These are phyloP conservation scores for Hymenoscyphus repandus DNA, from an alignment of 2,329 filamentous ascomycete genomes.

Conservation along the genomic window DNA sequence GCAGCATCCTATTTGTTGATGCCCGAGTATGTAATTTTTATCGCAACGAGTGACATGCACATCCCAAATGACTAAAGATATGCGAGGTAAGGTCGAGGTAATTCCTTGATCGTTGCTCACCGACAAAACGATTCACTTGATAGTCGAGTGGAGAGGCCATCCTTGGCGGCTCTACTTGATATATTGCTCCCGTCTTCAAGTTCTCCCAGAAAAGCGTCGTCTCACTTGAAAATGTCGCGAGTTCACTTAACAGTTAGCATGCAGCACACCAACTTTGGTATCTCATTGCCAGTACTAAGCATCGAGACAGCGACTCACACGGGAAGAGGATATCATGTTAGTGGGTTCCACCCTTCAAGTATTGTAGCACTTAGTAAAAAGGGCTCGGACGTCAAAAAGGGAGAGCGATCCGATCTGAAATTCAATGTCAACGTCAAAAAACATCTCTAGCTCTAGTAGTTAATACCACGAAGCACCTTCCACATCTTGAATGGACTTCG, in stretches of 20 bases:
- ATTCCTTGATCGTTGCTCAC: not conserved
- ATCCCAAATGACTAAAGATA: no score
- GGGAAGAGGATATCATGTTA: constrained; percentile 1
- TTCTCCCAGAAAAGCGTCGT: not conserved
- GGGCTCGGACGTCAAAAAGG: constrained; percentile 5
- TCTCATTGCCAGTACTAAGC: constrained; percentile 4
- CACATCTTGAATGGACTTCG: constrained; percentile 11
- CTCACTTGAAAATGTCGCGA: constrained; percentile 4
- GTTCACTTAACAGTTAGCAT: constrained; percentile 6
- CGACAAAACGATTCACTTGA: not conserved
- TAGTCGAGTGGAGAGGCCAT: not conserved
- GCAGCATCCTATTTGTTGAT: not conserved
- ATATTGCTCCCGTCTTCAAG: not conserved
- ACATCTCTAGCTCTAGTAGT: constrained; percentile 4
- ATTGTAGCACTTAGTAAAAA: constrained; percentile 4
- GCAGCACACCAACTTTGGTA: constrained; percentile 6
- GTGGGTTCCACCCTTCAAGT: constrained; percentile 7
- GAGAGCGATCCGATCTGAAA: constrained; percentile 10
- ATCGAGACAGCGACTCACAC: constrained; percentile 5
- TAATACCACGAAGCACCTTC: constrained; percentile 7
- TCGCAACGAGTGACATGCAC: no score
- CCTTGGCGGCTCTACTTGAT: not conserved
- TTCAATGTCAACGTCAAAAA: constrained; percentile 7
- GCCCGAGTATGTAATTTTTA: not conserved
- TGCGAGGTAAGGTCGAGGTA: no score